These are phyloP conservation scores for Suillus discolor DNA, from an alignment of 768 basidiomycete species.

Conservation along the genomic window DNA sequence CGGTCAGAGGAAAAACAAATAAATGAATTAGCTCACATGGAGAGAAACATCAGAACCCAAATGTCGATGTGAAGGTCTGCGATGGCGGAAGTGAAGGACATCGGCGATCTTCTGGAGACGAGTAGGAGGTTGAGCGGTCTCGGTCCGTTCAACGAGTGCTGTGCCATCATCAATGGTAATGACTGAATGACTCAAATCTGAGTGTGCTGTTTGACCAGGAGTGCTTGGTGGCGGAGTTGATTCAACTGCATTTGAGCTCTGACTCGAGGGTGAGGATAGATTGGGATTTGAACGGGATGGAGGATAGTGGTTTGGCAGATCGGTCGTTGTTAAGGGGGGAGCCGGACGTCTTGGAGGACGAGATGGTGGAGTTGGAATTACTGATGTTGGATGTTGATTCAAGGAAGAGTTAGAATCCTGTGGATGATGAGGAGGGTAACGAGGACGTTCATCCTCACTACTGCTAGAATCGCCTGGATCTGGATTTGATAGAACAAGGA, in stretches of 20 bases:
- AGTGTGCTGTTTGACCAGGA: conserved; percentile 51
- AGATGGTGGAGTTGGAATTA: conserved; percentile 21
- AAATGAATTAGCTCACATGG: conserved; percentile 16
- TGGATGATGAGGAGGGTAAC: conserved; percentile 15
- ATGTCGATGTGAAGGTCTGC: conserved; percentile 32
- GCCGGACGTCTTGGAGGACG: conserved; percentile 22
- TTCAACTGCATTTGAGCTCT: conserved; percentile 62
- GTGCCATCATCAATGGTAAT: conserved; percentile 42
- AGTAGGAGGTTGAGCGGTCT: conserved; percentile 27
- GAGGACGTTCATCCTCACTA: conserved; percentile 38
- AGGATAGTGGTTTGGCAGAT: conserved; percentile 35
- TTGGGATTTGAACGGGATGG: conserved; percentile 53
- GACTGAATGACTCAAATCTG: conserved; percentile 40
- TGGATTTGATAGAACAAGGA: conserved; percentile 66
- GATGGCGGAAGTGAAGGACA: conserved; percentile 23
- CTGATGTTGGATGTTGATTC: conserved; percentile 29
- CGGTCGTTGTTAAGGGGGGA: conserved; percentile 42
- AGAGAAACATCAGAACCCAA: conserved; percentile 22
- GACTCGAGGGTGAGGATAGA: conserved; percentile 70
- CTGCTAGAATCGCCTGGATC: conserved; percentile 49
- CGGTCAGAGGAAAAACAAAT: conserved; percentile 7
- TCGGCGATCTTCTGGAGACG: conserved; percentile 37
- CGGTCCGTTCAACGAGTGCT: conserved; percentile 29
- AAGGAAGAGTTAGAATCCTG: conserved; percentile 28
- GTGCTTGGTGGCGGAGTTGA: conserved; percentile 75